phyloP scores from a whole-genome alignment of 805 yeast species.

The Ogataea ganodermae region DNA sequence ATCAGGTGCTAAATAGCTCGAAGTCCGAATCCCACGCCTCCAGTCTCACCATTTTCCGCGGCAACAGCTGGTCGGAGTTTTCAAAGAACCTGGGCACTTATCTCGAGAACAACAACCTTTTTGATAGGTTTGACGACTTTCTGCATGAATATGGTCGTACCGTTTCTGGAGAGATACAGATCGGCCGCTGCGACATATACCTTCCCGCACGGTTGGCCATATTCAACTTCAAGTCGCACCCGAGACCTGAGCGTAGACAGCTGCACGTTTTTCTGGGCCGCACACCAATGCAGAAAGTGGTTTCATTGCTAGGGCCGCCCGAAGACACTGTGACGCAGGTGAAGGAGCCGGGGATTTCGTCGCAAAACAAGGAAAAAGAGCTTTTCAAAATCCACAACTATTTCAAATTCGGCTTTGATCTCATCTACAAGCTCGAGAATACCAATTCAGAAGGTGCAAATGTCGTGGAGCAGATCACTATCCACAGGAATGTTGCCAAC shows the following conservation, averaged over 20 bases:
- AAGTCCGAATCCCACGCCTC: slow-evolving; percentile 39
- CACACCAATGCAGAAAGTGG: slow-evolving; percentile 51
- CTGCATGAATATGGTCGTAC: slow-evolving; percentile 6
- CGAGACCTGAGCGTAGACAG: slow-evolving; percentile 8
- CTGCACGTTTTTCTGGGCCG: slow-evolving; percentile 35
- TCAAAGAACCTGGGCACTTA: slow-evolving; percentile 6
- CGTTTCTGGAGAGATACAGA: slow-evolving; percentile 6
- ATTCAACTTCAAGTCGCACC: slow-evolving; percentile 31
- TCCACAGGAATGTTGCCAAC: slow-evolving; percentile 57
- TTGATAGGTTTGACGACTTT: not conserved
- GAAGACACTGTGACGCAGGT: slow-evolving; percentile 45
- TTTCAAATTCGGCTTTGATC: slow-evolving; percentile 54
- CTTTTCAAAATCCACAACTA: slow-evolving; percentile 53
- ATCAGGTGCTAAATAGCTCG: slow-evolving; percentile 28
- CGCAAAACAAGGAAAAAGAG: slow-evolving; percentile 14
- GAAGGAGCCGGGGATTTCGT: slow-evolving; percentile 42
- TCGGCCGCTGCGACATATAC: slow-evolving; percentile 15
- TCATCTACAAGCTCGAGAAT: slow-evolving; percentile 45
- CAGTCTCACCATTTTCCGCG: slow-evolving; percentile 43
- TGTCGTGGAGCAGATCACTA: slow-evolving; percentile 45
- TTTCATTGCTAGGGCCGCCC: slow-evolving; percentile 56
- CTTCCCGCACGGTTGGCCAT: slow-evolving; percentile 23
- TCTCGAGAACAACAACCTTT: slow-evolving; percentile 5
- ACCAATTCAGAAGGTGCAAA: slow-evolving; percentile 32
- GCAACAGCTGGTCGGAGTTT: slow-evolving; percentile 38